Evolutionary conservation across 2,329 filamentous ascomycete species (phyloP).

Genomic region (Magnaporthales sp.): DNA sequence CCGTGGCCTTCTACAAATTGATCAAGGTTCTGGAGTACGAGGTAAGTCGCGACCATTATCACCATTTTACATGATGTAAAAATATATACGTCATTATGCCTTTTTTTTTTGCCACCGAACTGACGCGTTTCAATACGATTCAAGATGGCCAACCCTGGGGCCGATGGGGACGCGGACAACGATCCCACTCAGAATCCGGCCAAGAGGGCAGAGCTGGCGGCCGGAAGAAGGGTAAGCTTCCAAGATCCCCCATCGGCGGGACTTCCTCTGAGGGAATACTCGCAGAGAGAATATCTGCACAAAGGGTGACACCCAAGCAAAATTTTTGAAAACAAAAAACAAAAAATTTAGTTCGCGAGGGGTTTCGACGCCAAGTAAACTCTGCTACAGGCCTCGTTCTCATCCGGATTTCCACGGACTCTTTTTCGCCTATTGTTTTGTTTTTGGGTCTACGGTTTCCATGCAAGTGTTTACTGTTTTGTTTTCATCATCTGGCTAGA

Average conservation of each 20-base stretch:
- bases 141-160: conserved; percentile 37
- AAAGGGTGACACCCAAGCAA: not conserved
- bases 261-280: not conserved
- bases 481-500: not conserved
- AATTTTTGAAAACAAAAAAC: not conserved
- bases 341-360: not conserved
- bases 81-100: not conserved
- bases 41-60: conserved; percentile 10
- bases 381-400: not conserved
- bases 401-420: not conserved
- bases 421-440: not conserved
- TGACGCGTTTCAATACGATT: conserved; percentile 4
- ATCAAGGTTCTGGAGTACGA: conserved; percentile 44
- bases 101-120: not conserved
- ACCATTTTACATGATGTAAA: not conserved
- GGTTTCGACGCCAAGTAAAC: not conserved
- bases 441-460: not conserved
- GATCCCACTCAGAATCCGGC: conserved; percentile 34
- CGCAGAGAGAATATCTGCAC: not conserved
- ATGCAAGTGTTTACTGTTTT: not conserved
- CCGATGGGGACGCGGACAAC: conserved; percentile 32
- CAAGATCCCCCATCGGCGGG: not conserved
- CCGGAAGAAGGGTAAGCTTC: conserved; percentile 6
- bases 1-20: conserved; percentile 38
- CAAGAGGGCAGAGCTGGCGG: conserved; percentile 21